Evolutionary conservation across 768 basidiomycete species (phyloP), one percentile per base, ranked within the genome.

Genomic region (Glaciozyma martinii): DNA sequence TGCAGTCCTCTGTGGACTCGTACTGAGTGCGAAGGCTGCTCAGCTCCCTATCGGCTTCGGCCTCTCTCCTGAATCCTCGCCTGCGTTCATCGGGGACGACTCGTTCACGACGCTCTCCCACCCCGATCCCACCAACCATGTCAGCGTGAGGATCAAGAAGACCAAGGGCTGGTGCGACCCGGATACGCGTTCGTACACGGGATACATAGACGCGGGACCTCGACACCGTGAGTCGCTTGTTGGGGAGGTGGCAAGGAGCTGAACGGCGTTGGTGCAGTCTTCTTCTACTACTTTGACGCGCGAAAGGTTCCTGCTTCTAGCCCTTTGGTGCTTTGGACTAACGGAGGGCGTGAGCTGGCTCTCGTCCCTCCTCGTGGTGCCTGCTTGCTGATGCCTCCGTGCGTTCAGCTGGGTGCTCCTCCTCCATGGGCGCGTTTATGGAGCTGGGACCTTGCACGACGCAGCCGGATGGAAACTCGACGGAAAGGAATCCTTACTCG

Each of bases 401-500:
- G 13, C 58, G 40, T 37, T 37, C 25, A 29, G 53, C 54, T 13
- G 75, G 75, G 23, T 76, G 75, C 66, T 73, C 72, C 18, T 66
- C 67, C 6, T 71, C 70, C n/a, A 87, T 89, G 1, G 93, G 93
- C 16, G 82, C 95, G 29, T 79, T 98, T 19, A 89, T 94, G 71
- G 92, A 97, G 75, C 84, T 94, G 25, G 93, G 94, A 37, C 92
- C 94, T 0, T 97, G 94, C 77, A 78, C 77, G 33, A 80, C 95
- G 65, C 77, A 81, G n/a, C 77, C 89, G 46, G 79, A 85, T 1
- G 90, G 90, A 42, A 78, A 78, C 64, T 86, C 85, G 77, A 85
- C 85, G 21, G 85, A 83, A 2, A 72, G 74, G 73, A 97, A 99
- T 77, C 82, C 84, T 9, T 75, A 88, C 80, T 86, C 86, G 71